These are phyloP conservation scores for Bacterosira constricta DNA, from an alignment of 108 stramenopile species.

Conservation along the genomic window DNA sequence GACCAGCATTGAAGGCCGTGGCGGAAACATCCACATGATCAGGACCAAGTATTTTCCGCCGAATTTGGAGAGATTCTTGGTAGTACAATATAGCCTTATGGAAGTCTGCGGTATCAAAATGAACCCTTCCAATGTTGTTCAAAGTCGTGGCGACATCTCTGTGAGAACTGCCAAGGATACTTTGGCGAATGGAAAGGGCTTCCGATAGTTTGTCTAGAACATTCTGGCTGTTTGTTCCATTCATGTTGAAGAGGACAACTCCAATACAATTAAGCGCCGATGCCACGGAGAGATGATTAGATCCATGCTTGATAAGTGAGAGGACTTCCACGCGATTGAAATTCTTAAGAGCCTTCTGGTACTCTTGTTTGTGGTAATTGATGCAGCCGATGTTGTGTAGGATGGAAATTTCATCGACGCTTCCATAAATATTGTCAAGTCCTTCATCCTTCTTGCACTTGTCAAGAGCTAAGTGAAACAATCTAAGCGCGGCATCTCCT, in stretches of 20 bases:
- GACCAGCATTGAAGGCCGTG: slow-evolving; percentile 65
- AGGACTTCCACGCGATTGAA: slow-evolving; percentile 4
- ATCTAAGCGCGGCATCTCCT: slow-evolving; percentile 41
- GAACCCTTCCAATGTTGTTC: slow-evolving; percentile 61
- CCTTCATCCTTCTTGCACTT: slow-evolving; percentile 5
- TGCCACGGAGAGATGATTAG: slow-evolving; percentile 23
- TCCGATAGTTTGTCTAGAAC: slow-evolving; percentile 21
- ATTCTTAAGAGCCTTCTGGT: slow-evolving; percentile 28
- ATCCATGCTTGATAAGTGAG: not conserved
- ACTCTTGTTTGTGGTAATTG: slow-evolving; percentile 48
- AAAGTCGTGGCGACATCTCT: slow-evolving; percentile 57
- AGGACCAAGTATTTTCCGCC: slow-evolving; percentile 25
- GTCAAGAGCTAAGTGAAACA: slow-evolving; percentile 47
- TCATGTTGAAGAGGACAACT: slow-evolving; percentile 49
- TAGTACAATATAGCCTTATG: slow-evolving; percentile 52
- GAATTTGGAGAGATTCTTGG: slow-evolving; percentile 53
- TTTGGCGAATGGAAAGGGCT: slow-evolving; percentile 39
- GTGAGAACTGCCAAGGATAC: slow-evolving; percentile 35
- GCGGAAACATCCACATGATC: slow-evolving; percentile 60
- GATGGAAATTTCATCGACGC: slow-evolving; percentile 27
- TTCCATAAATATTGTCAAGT: not conserved
- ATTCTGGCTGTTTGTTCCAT: slow-evolving; percentile 30
- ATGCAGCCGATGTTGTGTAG: slow-evolving; percentile 65
- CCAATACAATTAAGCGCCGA: slow-evolving; percentile 64
- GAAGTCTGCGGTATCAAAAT: slow-evolving; percentile 45